Evolutionary conservation across 164 flowering plant genomes (phyloP).

Genomic region (Brasenia schreberi): DNA sequence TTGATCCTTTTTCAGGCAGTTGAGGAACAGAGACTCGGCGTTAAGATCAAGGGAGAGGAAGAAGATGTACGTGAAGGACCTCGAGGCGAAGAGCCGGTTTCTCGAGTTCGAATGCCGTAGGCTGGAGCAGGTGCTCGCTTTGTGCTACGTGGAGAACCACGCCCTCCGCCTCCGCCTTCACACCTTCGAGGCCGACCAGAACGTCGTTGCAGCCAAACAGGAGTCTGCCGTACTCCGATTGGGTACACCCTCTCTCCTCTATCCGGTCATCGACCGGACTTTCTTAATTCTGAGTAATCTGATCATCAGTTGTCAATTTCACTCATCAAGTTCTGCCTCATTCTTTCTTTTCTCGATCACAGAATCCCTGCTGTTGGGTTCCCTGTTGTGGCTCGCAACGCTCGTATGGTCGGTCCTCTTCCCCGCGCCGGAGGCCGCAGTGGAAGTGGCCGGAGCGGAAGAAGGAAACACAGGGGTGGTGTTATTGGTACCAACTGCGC

Average conservation of each 20-base stretch:
- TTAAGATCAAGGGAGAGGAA: slow-evolving; percentile 89
- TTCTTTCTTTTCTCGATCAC: slow-evolving; percentile 12
- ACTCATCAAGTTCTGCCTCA: neutral
- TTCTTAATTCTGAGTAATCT: neutral
- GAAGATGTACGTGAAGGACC: slow-evolving; percentile 62
- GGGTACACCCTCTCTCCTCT: slow-evolving; percentile 39
- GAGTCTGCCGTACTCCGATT: slow-evolving; percentile 99
- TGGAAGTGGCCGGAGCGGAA: slow-evolving; percentile 2
- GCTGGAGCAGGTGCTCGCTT: slow-evolving; percentile 53
- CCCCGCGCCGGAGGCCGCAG: slow-evolving; percentile 23
- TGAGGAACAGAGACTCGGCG: slow-evolving; percentile 90
- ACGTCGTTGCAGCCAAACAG: slow-evolving; percentile 67
- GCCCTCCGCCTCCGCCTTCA: slow-evolving; percentile 38
- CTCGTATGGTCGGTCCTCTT: slow-evolving; percentile 49
- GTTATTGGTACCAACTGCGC: neutral
- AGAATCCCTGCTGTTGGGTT: slow-evolving; percentile 99
- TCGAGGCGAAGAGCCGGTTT: slow-evolving; percentile 76
- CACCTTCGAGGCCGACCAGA: slow-evolving; percentile 18
- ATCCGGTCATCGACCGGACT: neutral
- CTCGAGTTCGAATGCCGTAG: slow-evolving; percentile 74
- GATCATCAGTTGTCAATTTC: neutral
- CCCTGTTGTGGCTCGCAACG: slow-evolving; percentile 98
- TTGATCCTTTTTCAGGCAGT: slow-evolving; percentile 37
- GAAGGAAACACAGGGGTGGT: neutral
- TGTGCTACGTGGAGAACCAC: slow-evolving; percentile 64